Base-by-base conservation (phyloP, 805 yeast species). In the Clavispora carvajalis region DNA sequence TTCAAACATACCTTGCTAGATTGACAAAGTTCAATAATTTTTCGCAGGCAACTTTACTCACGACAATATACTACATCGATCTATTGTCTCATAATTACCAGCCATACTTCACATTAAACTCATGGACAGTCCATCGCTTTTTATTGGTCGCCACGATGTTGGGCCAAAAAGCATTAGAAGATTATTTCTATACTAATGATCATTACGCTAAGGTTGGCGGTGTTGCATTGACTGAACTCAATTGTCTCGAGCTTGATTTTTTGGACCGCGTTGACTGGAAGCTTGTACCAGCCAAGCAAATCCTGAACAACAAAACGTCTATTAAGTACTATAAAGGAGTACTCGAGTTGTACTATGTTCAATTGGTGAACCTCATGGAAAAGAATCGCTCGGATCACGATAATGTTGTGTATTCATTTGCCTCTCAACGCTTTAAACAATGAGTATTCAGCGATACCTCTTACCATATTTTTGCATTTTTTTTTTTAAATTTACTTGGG, bases 171-270 rank as follows among this genome's bases (percentile, higher is more conserved):
- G 91, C 95, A 1, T 71, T 89, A 48, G 89, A 96, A 61, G 99
- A 91, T 63, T 83, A 90, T 19, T 91, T 93, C 62, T 90, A 93
- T 63, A 88, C 96, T 12, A 91, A 90, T 61, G 76, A 82, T 34
- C 96, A 93, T 60, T 91, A 93, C 55, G 95, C 98, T 10, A 85
- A 85, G 58, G 97, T 93, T 15, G 99, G 99, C 3, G 98, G 99
- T 45, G 84, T 89, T 4, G 87, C 87, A 33, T 66, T 83, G 36
- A 74, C 80, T 44, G 97, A 89, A 57, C 68, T 90, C 49, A 93
- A 93, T 60, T 73, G 91, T 40, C 69, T 91, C 35, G 99, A 91
- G 58, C 80, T 85, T 39, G 98, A 93, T 60, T 89, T 93, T 54
- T 71, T 91, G 34, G 75, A 76, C 36, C 71, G 89, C 46, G 91